phyloP scores from a whole-genome alignment of 106 monocot genomes.

The Dioscorea dumetorum region DNA sequence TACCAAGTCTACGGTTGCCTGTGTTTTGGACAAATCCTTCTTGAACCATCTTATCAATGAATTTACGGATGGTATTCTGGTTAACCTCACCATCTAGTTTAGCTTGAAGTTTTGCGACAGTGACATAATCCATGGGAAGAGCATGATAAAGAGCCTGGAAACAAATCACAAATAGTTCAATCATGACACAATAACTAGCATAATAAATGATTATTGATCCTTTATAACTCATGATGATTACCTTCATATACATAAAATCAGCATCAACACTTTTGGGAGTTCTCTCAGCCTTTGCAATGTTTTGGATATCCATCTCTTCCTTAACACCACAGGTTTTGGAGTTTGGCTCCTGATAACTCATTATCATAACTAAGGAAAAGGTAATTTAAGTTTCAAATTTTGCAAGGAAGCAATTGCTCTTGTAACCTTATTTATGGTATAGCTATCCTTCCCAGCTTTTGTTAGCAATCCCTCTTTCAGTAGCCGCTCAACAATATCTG shows the following conservation, averaged over 20 bases:
- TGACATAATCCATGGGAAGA: slow-evolving; percentile 92
- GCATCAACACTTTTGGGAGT: slow-evolving; percentile 14
- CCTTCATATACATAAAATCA: slow-evolving; percentile 91
- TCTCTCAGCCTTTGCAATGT: slow-evolving; percentile 12
- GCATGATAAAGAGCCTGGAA: slow-evolving; percentile 79
- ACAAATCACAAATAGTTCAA: background rate
- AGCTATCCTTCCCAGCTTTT: slow-evolving; percentile 68
- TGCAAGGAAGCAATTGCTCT: background rate
- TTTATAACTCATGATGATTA: slow-evolving; percentile 6
- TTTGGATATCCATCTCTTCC: slow-evolving; percentile 58
- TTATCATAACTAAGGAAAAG: background rate
- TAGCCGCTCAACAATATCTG: slow-evolving; percentile 75
- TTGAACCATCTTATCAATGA: slow-evolving; percentile 58
- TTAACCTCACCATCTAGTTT: slow-evolving; percentile 60
- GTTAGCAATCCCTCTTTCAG: slow-evolving; percentile 65
- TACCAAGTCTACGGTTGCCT: slow-evolving; percentile 59
- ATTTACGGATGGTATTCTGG: slow-evolving; percentile 48
- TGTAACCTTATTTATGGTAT: slow-evolving; percentile 57
- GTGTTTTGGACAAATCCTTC: slow-evolving; percentile 58
- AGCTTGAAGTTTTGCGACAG: slow-evolving; percentile 64
- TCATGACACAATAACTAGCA: background rate
- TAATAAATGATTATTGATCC: background rate
- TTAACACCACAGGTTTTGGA: slow-evolving; percentile 27
- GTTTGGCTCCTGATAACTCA: slow-evolving; percentile 16
- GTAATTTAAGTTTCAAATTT: too few species aligned